phyloP scores from a whole-genome alignment of 2,329 filamentous ascomycete species.

The Elsinoe australis region DNA sequence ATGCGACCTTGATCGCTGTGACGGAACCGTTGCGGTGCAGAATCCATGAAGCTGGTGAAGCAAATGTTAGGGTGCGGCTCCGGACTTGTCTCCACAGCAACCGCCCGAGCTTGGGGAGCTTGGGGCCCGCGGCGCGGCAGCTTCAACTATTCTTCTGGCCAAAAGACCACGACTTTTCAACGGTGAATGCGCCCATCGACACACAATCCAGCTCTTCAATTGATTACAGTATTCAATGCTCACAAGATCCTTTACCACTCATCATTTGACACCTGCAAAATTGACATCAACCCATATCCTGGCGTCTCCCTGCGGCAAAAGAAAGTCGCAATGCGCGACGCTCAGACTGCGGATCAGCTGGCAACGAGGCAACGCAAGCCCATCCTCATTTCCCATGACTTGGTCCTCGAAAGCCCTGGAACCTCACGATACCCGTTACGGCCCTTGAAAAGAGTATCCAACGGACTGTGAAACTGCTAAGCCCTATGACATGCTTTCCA shows the following conservation, averaged over 20 bases:
- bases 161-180: conserved; percentile 3
- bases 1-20: conserved; percentile 5
- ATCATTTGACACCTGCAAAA: neutral
- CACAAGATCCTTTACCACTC: neutral
- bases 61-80: conserved; percentile 15
- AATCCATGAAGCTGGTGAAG: neutral
- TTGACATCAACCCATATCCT: no score
- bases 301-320: no score
- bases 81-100: conserved; percentile 12
- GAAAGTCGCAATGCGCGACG: neutral
- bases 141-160: neutral
- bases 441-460: conserved; percentile 16
- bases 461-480: conserved; percentile 8
- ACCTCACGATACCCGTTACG: conserved; percentile 13
- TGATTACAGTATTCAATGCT: neutral
- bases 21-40: neutral
- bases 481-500: conserved; percentile 13
- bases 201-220: neutral
- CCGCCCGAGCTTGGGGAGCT: conserved; percentile 4
- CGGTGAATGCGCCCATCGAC: no score
- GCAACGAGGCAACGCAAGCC: conserved; percentile 9
- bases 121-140: neutral
- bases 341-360: conserved; percentile 10
- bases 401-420: neutral
- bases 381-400: conserved; percentile 14